These are phyloP conservation scores for Talaromyces marneffei DNA, from an alignment of 2,329 filamentous ascomycete genomes.

Conservation along the genomic window DNA sequence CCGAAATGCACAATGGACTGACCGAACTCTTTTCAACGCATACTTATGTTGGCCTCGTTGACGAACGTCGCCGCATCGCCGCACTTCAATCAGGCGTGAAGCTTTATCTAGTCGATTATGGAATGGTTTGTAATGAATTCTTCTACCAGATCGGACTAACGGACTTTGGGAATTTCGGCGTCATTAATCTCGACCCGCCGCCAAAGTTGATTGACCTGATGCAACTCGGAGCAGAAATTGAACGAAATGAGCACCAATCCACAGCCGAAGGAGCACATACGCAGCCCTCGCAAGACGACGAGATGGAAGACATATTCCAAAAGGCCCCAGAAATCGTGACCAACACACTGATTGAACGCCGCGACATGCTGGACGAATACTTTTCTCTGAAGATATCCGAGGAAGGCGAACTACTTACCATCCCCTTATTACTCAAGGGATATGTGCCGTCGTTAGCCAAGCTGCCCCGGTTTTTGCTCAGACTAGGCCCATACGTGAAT, in stretches of 20 bases:
- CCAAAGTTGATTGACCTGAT: constrained; percentile 67
- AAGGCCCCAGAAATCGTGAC: constrained; percentile 62
- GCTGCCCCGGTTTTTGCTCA: constrained; percentile 78
- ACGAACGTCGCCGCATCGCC: constrained; percentile 78
- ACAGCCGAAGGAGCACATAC: background rate
- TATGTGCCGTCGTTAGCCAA: constrained; percentile 84
- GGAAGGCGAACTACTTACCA: constrained; percentile 66
- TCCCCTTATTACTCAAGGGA: constrained; percentile 81
- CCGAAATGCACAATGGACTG: constrained; percentile 74
- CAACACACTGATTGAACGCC: constrained; percentile 63
- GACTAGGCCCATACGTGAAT: constrained; percentile 79
- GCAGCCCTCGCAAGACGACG: constrained; percentile 21
- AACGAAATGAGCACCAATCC: constrained; percentile 41
- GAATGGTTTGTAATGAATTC: constrained; percentile 76
- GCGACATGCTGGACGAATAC: constrained; percentile 88
- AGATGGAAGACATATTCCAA: constrained; percentile 55
- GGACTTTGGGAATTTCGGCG: constrained; percentile 91
- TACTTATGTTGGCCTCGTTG: constrained; percentile 90
- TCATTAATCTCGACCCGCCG: constrained; percentile 71
- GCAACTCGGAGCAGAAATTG: constrained; percentile 63
- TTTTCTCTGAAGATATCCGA: constrained; percentile 79
- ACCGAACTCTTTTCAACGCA: constrained; percentile 82
- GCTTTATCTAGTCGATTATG: constrained; percentile 89
- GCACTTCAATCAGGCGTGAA: constrained; percentile 91
- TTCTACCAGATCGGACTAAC: constrained; percentile 94